Base-by-base conservation (phyloP, 768 basidiomycete species). In the Rhodotorula kratochvilovae region DNA sequence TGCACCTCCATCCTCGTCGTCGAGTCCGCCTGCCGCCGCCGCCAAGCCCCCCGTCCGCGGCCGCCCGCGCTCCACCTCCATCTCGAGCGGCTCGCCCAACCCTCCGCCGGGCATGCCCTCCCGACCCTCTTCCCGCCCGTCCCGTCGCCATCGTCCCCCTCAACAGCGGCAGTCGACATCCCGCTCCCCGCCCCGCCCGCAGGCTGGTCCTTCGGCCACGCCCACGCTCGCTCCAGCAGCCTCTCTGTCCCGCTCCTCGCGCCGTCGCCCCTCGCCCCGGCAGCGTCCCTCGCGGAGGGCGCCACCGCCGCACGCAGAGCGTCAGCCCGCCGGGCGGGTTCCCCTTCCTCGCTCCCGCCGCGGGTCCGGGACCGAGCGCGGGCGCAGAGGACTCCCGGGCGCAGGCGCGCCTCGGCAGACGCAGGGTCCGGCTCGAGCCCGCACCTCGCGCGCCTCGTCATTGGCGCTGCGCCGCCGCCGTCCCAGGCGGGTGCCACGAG, bases 1-100 rank as follows among this genome's bases (percentile, higher is more conserved):
- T 7, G 12, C 12, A 23, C 48, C 25, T 10, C 2, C 48, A 4
- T n/a, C 27, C 48, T n/a, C 48, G 25, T 50, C 48, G 27, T 25
- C 48, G 5, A 6, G 3, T 17, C 23, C 48, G 6, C 25, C 48
- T 48, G 48, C 46, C 10, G 17, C 46, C 17, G 21, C n/a, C n/a
- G n/a, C n/a, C n/a, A n/a, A n/a, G n/a, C n/a, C 51, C 10, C 51
- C n/a, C 29, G n/a, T 36, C 43, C 71, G 71, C 17, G 67, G 71
- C 39, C 67, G 71, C 13, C 71, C 71, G 16, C 71, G 71, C 35
- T 72, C 71, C 15, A 68, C 71, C n/a, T 72, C 71, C 29, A 68
- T 72, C 59, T 72, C 71, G 31, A 36, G 46, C 36, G 67, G 67
- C 39, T 72, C 71, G 17, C 71, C 71, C n/a, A 59, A 54, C 19